Conservation (phyloP, 495 filamentous ascomycete species). For the Xylona heveae region DNA sequence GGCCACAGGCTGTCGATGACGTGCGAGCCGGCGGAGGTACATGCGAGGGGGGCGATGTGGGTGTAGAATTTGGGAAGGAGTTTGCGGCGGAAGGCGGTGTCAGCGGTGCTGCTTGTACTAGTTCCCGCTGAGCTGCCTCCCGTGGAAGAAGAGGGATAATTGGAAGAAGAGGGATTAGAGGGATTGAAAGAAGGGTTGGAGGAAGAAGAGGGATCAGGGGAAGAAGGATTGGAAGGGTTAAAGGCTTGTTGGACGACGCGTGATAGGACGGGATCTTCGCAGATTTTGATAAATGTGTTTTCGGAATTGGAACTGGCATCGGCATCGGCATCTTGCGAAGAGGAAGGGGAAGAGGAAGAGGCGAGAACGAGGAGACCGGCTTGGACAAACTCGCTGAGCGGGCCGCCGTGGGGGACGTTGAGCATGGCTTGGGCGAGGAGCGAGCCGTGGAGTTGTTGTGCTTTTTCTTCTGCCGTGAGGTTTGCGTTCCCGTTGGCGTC, state of each 20-base stretch:
- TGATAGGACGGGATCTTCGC: slow-evolving; percentile 38
- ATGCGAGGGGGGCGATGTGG: slow-evolving; percentile 39
- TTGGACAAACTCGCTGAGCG: slow-evolving; percentile 33
- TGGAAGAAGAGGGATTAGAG: too few relatives aligned
- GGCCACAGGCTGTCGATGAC: slow-evolving; percentile 60
- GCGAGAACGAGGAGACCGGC: slow-evolving; percentile 27
- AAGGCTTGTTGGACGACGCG: slow-evolving; percentile 54
- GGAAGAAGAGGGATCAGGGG: too few relatives aligned
- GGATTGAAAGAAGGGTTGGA: too few relatives aligned
- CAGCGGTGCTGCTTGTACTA: too few relatives aligned
- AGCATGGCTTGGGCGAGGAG: slow-evolving; percentile 46
- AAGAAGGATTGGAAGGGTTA: too few relatives aligned
- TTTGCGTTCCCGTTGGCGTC: slow-evolving; percentile 1
- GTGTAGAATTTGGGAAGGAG: slow-evolving; percentile 36
- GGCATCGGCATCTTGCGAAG: slow-evolving; percentile 16
- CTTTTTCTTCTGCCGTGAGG: slow-evolving; percentile 8
- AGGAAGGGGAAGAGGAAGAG: slow-evolving; percentile 16
- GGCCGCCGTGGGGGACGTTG: slow-evolving; percentile 29
- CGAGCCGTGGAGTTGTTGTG: slow-evolving; percentile 35
- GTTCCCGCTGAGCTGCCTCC: too few relatives aligned
- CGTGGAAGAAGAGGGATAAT: too few relatives aligned
- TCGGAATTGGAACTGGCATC: too few relatives aligned
- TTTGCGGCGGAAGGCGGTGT: slow-evolving; percentile 37
- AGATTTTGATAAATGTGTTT: slow-evolving; percentile 23
- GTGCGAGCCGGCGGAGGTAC: slow-evolving; percentile 51